phyloP scores from a whole-genome alignment of 768 basidiomycete genomes.

The Scleroderma bovista region DNA sequence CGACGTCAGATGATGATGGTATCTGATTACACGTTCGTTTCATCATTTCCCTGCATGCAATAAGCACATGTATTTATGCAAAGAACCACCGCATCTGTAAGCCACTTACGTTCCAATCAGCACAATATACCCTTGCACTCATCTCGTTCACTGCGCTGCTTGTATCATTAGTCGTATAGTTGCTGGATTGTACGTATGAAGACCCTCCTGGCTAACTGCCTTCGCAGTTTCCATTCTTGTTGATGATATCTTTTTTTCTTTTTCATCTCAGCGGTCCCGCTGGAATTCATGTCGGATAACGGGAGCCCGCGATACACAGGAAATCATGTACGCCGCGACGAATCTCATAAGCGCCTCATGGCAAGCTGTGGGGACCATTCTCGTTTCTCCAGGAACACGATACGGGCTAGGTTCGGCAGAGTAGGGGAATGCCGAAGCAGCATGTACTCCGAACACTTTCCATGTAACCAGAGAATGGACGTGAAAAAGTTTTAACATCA shows the following conservation, averaged over 20 bases:
- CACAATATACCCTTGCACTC: slow-evolving; percentile 5
- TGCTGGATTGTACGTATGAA: not conserved
- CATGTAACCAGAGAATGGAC: not conserved
- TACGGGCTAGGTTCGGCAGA: not conserved
- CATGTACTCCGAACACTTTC: not conserved
- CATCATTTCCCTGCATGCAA: not conserved
- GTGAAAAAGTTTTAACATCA: not conserved
- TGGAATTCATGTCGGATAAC: not conserved
- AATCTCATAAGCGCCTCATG: not conserved
- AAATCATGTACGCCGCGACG: not conserved
- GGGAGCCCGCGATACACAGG: not conserved
- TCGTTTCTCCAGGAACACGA: not conserved
- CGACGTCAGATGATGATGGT: slow-evolving; percentile 25
- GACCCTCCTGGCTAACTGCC: not conserved
- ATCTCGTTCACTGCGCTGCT: slow-evolving; percentile 1
- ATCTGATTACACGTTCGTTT: not conserved
- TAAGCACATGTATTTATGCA: slow-evolving; percentile 2
- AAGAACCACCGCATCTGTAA: not conserved
- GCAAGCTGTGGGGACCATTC: not conserved
- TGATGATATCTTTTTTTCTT: not conserved
- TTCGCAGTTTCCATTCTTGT: too few relatives aligned
- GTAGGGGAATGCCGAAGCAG: not conserved
- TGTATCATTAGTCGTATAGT: slow-evolving; percentile 6
- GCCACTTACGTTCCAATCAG: not conserved
- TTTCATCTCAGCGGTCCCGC: not conserved